phyloP scores from a whole-genome alignment of 1,284 basidiomycete genomes.

The Bjerkandera adusta region DNA sequence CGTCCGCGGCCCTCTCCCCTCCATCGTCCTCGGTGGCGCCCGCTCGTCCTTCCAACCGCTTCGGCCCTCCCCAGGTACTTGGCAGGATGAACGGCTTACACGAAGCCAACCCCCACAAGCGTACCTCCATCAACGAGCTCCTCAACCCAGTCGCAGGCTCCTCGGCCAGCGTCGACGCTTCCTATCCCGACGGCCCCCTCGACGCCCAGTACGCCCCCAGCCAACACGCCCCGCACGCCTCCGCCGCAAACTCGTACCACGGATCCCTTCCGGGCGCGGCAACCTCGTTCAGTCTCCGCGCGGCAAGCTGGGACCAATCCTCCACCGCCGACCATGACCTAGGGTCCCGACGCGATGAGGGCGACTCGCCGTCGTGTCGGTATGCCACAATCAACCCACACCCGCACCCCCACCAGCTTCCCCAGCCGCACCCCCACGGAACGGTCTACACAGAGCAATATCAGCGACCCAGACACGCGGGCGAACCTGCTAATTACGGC shows the following conservation, averaged over 20 bases:
- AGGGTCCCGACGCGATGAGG: constrained; percentile 18
- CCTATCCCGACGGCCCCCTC: constrained; percentile 32
- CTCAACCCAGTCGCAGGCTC: constrained; percentile 40
- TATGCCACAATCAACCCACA: constrained; percentile 15
- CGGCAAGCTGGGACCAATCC: constrained; percentile 40
- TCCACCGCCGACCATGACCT: constrained; percentile 20
- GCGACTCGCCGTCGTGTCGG: constrained; percentile 21
- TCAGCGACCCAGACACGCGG: constrained; percentile 21
- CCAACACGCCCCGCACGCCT: constrained; percentile 24
- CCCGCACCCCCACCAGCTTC: constrained; percentile 16
- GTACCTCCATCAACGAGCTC: constrained; percentile 52
- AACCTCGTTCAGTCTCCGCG: constrained; percentile 37
- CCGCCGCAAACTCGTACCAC: constrained; percentile 24
- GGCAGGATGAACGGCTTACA: constrained; percentile 44
- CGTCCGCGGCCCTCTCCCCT: constrained; percentile 18
- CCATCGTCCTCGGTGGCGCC: background rate
- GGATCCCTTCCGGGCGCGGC: constrained; percentile 27
- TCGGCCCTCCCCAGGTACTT: constrained; percentile 4
- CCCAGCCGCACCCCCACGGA: constrained; percentile 16
- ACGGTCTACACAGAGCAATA: constrained; percentile 27
- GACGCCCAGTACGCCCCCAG: constrained; percentile 28
- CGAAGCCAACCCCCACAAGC: constrained; percentile 44
- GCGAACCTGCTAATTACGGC: constrained; percentile 27
- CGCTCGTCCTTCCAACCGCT: constrained; percentile 15
- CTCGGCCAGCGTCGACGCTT: no score